Percentiles rank a stretch among this genome's conserved stretches.
These are phyloP conservation scores for Entophlyctis luteolus DNA, from an alignment of 192 early-diverging fungal species.

Conservation along the genomic window DNA sequence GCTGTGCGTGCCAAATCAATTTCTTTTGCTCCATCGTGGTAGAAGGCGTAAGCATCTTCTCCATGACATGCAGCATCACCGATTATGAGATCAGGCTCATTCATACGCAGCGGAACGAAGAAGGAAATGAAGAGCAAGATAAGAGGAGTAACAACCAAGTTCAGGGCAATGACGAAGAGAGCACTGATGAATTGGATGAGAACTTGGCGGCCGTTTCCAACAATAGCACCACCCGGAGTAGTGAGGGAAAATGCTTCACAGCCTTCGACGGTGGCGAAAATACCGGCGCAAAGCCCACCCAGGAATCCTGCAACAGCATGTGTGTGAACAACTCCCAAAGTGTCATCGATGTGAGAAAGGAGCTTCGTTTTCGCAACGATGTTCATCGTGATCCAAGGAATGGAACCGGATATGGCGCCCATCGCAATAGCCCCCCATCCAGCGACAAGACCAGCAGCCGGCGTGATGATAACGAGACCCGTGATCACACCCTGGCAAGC, in stretches of 20 bases:
- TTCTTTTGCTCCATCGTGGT: not conserved
- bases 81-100: conserved; percentile 23
- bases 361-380: conserved; percentile 41
- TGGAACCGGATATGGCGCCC: not conserved
- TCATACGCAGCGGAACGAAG: conserved; percentile 53
- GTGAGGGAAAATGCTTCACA: not conserved
- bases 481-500: conserved; percentile 80
- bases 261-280: conserved; percentile 57
- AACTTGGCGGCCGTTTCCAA: not conserved
- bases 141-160: conserved; percentile 48
- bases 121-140: conserved; percentile 52
- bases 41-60: not conserved
- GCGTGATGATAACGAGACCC: conserved; percentile 78
- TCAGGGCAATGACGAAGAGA: conserved; percentile 1
- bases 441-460: conserved; percentile 71
- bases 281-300: conserved; percentile 73
- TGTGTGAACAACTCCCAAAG: conserved; percentile 39
- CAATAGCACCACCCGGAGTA: not conserved
- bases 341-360: conserved; percentile 69
- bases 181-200: not conserved
- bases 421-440: conserved; percentile 39
- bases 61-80: not conserved
- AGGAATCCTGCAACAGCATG: conserved; percentile 78
- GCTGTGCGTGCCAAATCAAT: not conserved
- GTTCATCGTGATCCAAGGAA: conserved; percentile 10